phyloP scores from a whole-genome alignment of 2,329 filamentous ascomycete genomes.

The Scedosporium boydii region DNA sequence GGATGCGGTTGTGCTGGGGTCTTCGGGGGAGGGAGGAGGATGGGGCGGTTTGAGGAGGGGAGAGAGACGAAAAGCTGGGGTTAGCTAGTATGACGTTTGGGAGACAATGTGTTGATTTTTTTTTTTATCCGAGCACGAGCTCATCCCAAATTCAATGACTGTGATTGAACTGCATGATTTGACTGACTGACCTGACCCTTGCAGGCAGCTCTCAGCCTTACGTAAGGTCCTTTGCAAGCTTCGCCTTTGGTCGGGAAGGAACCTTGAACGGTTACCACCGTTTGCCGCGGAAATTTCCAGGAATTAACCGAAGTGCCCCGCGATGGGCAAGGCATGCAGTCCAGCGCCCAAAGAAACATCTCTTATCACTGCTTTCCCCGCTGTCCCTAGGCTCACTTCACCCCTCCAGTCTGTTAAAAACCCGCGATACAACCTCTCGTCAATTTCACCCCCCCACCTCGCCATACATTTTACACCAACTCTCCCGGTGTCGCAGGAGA shows the following conservation, averaged over 20 bases:
- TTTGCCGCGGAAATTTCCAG: not conserved
- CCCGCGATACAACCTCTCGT: not conserved
- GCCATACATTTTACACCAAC: not conserved
- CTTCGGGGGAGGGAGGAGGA: not conserved
- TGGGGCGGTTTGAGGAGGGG: not conserved
- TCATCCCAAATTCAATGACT: not conserved
- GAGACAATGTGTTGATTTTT: not conserved
- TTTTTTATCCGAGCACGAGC: not conserved
- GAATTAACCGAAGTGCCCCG: conserved; percentile 1
- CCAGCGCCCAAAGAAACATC: not conserved
- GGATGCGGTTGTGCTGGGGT: not conserved
- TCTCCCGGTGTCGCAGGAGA: not conserved
- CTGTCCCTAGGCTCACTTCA: not conserved
- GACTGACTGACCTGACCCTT: too few species aligned
- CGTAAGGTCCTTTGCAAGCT: not conserved
- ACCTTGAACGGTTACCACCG: not conserved
- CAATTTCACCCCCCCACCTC: not conserved
- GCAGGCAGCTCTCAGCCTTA: not conserved
- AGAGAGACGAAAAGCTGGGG: not conserved
- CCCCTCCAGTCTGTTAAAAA: not conserved
- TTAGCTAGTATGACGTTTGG: not conserved
- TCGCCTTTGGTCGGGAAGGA: not conserved
- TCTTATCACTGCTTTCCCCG: not conserved
- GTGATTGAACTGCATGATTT: too few species aligned
- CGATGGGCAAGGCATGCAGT: not conserved